phyloP scores from a whole-genome alignment of 371 early-diverging fungal genomes.

The Rhizopus microsporus region DNA sequence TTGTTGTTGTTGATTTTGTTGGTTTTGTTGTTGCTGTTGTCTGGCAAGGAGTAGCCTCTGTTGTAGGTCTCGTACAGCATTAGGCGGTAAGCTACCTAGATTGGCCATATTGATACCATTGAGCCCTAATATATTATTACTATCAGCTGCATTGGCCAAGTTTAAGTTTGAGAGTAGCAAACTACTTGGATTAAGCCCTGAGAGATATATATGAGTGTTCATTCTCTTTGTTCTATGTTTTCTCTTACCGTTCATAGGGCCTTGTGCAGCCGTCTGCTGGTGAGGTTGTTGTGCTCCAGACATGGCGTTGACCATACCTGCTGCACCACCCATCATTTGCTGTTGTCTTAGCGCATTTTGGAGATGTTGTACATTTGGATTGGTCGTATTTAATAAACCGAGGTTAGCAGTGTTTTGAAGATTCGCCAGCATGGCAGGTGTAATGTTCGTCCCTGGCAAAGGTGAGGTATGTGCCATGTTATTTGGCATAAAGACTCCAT shows the following conservation, averaged over 20 bases:
- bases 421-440: conserved; percentile 23
- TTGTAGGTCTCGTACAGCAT: conserved; percentile 36
- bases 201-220: conserved; percentile 5
- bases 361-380: conserved; percentile 25
- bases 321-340: conserved; percentile 26
- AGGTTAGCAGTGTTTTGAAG: conserved; percentile 27
- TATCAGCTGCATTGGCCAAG: conserved; percentile 26
- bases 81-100: conserved; percentile 32
- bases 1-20: conserved; percentile 44
- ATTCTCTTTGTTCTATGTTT: conserved; percentile 3
- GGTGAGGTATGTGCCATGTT: conserved; percentile 1
- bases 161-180: conserved; percentile 46
- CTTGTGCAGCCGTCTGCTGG: conserved; percentile 20
- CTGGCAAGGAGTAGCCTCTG: conserved; percentile 30
- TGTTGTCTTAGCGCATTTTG: conserved; percentile 33
- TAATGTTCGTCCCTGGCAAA: conserved; percentile 22
- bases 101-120: conserved; percentile 26
- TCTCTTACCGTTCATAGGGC: conserved; percentile 27
- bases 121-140: conserved; percentile 25
- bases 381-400: conserved; percentile 20
- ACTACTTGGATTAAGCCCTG: conserved; percentile 43
- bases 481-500: conserved; percentile 4
- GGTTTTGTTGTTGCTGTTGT: conserved; percentile 47
- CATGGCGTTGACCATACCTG: conserved; percentile 18
- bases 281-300: conserved; percentile 11